These are phyloP conservation scores for Penicillium cataractarum DNA, from an alignment of 495 filamentous ascomycete species.

Conservation along the genomic window DNA sequence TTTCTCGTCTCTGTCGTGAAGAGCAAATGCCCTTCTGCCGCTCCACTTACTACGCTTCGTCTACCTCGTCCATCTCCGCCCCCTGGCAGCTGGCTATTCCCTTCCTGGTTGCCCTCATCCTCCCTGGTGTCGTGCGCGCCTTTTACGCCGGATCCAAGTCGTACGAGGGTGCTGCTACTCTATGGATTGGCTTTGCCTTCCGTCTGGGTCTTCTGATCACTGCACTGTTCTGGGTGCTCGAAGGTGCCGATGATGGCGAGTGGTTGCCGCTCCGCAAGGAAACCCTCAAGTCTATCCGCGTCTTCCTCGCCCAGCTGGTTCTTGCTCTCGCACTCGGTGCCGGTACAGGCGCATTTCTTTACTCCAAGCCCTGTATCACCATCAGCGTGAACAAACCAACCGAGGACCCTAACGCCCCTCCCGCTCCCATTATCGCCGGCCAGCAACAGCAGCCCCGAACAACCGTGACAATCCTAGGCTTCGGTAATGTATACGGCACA, in stretches of 20 bases:
- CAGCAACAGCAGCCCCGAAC: slow-evolving; percentile 39
- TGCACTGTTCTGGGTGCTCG: slow-evolving; percentile 85
- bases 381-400: slow-evolving; percentile 48
- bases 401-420: slow-evolving; percentile 37
- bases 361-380: slow-evolving; percentile 73
- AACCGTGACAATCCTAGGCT: slow-evolving; percentile 82
- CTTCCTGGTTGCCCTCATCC: slow-evolving; percentile 67
- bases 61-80: slow-evolving; percentile 88
- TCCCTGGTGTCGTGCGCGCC: slow-evolving; percentile 77
- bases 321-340: slow-evolving; percentile 67
- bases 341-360: slow-evolving; percentile 71
- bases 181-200: slow-evolving; percentile 83
- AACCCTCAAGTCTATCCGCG: slow-evolving; percentile 71
- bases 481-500: slow-evolving; percentile 88
- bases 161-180: slow-evolving; percentile 78
- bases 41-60: slow-evolving; percentile 93
- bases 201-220: slow-evolving; percentile 73
- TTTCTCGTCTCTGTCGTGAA: slow-evolving; percentile 93
- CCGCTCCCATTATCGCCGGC: slow-evolving; percentile 37
- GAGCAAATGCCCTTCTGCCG: slow-evolving; percentile 97
- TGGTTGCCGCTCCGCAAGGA: slow-evolving; percentile 72
- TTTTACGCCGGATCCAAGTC: slow-evolving; percentile 78
- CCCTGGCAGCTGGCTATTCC: slow-evolving; percentile 87
- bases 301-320: slow-evolving; percentile 74
- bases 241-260: slow-evolving; percentile 85